Base-by-base conservation (phyloP, 805 yeast genomes). In the Cyberlindnera maritima region DNA sequence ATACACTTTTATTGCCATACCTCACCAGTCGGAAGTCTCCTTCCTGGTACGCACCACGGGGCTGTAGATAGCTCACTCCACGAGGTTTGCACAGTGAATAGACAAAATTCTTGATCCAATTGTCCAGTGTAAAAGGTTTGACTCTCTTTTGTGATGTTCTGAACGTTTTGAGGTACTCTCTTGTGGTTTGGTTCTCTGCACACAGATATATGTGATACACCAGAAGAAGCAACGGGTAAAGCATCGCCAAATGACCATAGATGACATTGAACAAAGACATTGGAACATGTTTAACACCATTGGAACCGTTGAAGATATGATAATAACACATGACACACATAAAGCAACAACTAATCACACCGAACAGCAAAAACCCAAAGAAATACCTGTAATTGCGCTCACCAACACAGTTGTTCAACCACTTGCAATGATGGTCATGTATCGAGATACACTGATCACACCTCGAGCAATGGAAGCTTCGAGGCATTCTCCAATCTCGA, bases 401-500 rank as follows among this genome's bases (percentile, higher is more conserved):
- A 1, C 96, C 96, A 36, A 88, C 75, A 61, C 96, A 88, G 55
- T 81, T 86, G 57, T 85, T 83, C 41, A 88, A 60, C 79, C 86
- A 80, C 31, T 71, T 55, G 59, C 91, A 85, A 17, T 59, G 63
- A 29, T 59, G 63, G 32, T 59, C 63, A 37, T 59, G 63, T 1
- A 55, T 26, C 8, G 47, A 36, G 7, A 86, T 69, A 58, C 96
- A 88, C 8, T 71, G 70, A 51, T 79, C 79, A 65, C 96, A 88
- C 2, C 71, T 70, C 2, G 82, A 72, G 58, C 96, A 88, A 63
- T 88, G 96, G 46, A 84, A 78, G 1, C 90, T 67, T 44, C 95
- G 66, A 1, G 90, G 88, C 10, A 89, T 84, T 53, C 92, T 65
- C 92, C 95, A 87, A 36, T 81, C 72, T 26, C 76, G 66, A 58